These are phyloP conservation scores for Auxenochlorella protothecoides DNA, from an alignment of 139 green algal genomes.

Conservation along the genomic window DNA sequence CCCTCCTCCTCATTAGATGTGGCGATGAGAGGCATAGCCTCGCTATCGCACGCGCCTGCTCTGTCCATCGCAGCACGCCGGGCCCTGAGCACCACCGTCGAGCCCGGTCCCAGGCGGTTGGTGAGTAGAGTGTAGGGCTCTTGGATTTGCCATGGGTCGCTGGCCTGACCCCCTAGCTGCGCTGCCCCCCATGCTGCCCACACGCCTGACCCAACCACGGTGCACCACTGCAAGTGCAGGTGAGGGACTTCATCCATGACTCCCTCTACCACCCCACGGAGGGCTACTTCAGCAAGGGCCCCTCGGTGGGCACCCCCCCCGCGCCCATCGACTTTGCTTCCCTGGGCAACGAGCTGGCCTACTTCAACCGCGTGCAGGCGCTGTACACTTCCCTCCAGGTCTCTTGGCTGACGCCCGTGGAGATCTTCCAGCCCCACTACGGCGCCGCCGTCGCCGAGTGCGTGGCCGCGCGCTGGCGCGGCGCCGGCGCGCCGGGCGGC, in stretches of 20 bases:
- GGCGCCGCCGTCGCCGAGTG: conserved; percentile 41
- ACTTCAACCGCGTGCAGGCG: conserved; percentile 12
- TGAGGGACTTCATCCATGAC: conserved; percentile 62
- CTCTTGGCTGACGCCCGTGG: conserved; percentile 64
- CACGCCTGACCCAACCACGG: too few relatives aligned
- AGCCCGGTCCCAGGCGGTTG: too few relatives aligned
- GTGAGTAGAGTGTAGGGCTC: too few relatives aligned
- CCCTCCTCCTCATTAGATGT: too few relatives aligned
- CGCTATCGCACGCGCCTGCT: too few relatives aligned
- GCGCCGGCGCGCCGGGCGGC: neutral
- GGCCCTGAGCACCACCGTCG: too few relatives aligned
- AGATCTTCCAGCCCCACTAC: conserved; percentile 74
- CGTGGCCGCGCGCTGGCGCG: conserved; percentile 2
- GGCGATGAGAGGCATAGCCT: too few relatives aligned
- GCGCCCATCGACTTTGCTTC: conserved; percentile 18
- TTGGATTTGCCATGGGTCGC: too few relatives aligned
- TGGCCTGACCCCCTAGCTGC: too few relatives aligned
- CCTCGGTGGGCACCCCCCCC: conserved; percentile 16
- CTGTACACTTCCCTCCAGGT: conserved; percentile 21
- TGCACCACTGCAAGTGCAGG: conserved; percentile 9
- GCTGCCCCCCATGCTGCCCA: too few relatives aligned
- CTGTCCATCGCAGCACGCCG: too few relatives aligned
- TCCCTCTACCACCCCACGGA: conserved; percentile 45
- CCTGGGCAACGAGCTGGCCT: conserved; percentile 5
- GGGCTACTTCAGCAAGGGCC: conserved; percentile 24